Evolutionary conservation across 2,329 filamentous ascomycete genomes (phyloP).

Genomic region (Scopulariopsis brevicaulis): DNA sequence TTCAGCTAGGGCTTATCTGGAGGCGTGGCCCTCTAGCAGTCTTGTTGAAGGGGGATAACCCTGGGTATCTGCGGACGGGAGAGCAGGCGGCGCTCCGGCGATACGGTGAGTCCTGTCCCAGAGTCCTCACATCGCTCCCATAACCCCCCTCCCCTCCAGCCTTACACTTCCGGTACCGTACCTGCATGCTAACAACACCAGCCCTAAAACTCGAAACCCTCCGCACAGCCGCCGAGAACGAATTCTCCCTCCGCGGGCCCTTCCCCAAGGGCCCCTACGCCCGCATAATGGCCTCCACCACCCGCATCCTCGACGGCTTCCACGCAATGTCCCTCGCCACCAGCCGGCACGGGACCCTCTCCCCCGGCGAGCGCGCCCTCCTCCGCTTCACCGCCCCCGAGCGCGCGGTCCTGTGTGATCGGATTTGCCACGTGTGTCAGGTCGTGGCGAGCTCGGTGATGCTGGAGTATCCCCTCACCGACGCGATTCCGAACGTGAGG

Average conservation of each 20-base stretch:
- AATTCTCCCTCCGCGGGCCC: conserved; percentile 80
- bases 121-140: neutral
- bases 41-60: conserved; percentile 47
- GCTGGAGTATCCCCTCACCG: conserved; percentile 85
- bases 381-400: conserved; percentile 71
- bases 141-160: neutral
- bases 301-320: conserved; percentile 82
- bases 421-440: conserved; percentile 78
- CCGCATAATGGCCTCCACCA: conserved; percentile 67
- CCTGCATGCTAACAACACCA: conserved; percentile 9
- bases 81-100: conserved; percentile 82
- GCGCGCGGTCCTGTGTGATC: conserved; percentile 67
- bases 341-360: conserved; percentile 63
- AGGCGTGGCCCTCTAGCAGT: conserved; percentile 79
- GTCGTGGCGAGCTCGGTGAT: conserved; percentile 91
- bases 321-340: conserved; percentile 94
- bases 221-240: conserved; percentile 61
- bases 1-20: conserved; percentile 94
- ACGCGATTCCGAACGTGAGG: conserved; percentile 75
- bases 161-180: neutral
- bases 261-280: conserved; percentile 68
- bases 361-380: conserved; percentile 70
- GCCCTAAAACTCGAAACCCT: conserved; percentile 62
- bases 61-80: conserved; percentile 72
- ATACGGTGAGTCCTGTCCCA: conserved; percentile 37